phyloP scores from a whole-genome alignment of 257 asterid genomes.

The Anisodus acutangulus region DNA sequence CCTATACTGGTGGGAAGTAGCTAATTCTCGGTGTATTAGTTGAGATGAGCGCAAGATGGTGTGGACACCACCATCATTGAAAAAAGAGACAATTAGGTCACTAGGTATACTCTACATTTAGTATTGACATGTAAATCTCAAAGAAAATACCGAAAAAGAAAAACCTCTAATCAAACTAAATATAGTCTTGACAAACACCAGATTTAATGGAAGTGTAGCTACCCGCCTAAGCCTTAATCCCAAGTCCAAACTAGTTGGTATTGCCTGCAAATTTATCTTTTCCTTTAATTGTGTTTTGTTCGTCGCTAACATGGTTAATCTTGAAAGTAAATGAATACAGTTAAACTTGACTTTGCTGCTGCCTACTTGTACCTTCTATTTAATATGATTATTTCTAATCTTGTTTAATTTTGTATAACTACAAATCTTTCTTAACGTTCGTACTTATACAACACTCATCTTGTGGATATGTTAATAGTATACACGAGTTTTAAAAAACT shows the following conservation, averaged over 20 bases:
- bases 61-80: neutral
- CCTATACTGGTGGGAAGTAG: neutral
- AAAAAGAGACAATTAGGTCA: neutral
- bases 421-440: neutral
- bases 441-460: neutral
- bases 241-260: neutral
- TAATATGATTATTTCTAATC: neutral
- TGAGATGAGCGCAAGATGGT: neutral
- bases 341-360: neutral
- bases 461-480: neutral
- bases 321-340: no score
- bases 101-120: neutral
- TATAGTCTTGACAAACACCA: neutral
- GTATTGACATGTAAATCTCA: neutral
- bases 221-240: neutral
- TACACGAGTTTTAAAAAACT: neutral
- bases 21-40: neutral
- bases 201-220: neutral
- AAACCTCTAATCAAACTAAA: conserved; percentile 16
- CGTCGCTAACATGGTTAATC: neutral
- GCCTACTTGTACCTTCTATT: neutral
- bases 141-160: neutral
- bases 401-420: neutral
- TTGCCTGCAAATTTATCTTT: neutral
- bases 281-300: neutral